phyloP scores from a whole-genome alignment of 768 basidiomycete genomes.

The Goffeauzyma gilvescens region DNA sequence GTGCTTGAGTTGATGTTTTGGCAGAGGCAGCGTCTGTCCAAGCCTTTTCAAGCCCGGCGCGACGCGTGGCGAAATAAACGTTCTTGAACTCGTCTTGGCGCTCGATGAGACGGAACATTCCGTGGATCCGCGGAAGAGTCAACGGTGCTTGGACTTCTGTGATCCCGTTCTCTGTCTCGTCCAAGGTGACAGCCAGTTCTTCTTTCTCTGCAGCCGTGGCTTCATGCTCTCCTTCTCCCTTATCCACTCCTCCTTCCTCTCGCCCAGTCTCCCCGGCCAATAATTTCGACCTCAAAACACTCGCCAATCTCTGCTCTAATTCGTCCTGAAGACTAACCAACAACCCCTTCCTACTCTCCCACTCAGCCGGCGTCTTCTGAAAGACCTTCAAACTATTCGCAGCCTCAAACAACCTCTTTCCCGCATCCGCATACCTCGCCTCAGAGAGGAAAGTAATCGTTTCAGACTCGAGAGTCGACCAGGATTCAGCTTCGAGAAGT shows the following conservation, averaged over 20 bases:
- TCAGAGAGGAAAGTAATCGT: conserved; percentile 67
- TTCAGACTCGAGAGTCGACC: conserved; percentile 86
- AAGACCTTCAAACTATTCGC: conserved; percentile 77
- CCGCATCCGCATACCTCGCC: conserved; percentile 66
- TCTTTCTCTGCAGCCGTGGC: conserved; percentile 58
- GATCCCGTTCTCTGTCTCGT: conserved; percentile 22
- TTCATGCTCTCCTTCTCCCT: no score
- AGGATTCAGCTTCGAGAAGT: conserved; percentile 82
- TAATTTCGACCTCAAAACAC: background rate
- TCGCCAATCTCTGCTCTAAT: conserved; percentile 48
- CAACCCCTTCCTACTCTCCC: conserved; percentile 62
- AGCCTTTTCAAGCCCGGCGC: conserved; percentile 43
- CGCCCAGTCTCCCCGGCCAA: background rate
- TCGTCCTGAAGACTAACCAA: conserved; percentile 90
- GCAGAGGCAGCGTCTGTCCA: no score
- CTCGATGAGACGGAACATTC: conserved; percentile 77
- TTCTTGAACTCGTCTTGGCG: conserved; percentile 79
- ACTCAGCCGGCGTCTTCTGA: conserved; percentile 65
- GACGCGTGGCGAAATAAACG: conserved; percentile 77
- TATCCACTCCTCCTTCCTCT: background rate
- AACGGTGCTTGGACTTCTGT: no score
- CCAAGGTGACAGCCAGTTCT: conserved; percentile 60
- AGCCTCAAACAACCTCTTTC: conserved; percentile 78
- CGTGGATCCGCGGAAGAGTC: conserved; percentile 37
- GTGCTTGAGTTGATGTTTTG: no score